phyloP scores from a whole-genome alignment of 768 basidiomycete species.

The Hygrophorus russula region DNA sequence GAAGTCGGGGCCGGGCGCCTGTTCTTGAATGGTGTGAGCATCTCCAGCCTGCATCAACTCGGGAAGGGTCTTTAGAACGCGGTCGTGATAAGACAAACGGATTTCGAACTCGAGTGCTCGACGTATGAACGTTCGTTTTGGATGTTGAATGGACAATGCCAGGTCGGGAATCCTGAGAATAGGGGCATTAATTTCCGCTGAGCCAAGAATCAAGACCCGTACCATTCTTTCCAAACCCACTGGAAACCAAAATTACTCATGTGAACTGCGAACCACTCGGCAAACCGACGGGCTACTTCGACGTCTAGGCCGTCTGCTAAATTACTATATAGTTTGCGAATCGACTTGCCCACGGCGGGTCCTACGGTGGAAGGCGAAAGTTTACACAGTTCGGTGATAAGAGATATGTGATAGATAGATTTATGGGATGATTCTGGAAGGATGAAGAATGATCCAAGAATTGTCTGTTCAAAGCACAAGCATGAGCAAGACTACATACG shows the following conservation, averaged over 20 bases:
- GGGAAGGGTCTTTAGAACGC: slow-evolving; percentile 83
- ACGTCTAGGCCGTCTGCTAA: slow-evolving; percentile 85
- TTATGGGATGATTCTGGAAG: slow-evolving; percentile 72
- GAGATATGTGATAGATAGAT: slow-evolving; percentile 73
- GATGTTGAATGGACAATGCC: slow-evolving; percentile 60
- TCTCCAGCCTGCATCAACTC: slow-evolving; percentile 64
- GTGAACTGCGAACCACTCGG: slow-evolving; percentile 93
- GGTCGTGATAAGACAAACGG: slow-evolving; percentile 86
- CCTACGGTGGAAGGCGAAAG: slow-evolving; percentile 88
- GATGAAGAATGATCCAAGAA: slow-evolving; percentile 63
- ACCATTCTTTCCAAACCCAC: slow-evolving; percentile 99
- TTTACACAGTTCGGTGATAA: slow-evolving; percentile 92
- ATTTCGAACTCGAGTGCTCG: slow-evolving; percentile 84
- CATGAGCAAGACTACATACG: background rate
- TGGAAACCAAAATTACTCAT: slow-evolving; percentile 97
- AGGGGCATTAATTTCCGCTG: background rate
- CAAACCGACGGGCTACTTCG: slow-evolving; percentile 69
- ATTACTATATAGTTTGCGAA: slow-evolving; percentile 70
- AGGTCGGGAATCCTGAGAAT: slow-evolving; percentile 75
- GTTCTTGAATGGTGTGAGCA: slow-evolving; percentile 48
- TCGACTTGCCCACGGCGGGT: slow-evolving; percentile 92
- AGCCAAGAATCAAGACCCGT: slow-evolving; percentile 13
- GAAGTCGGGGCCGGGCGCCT: slow-evolving; percentile 70
- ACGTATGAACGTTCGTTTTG: slow-evolving; percentile 80
- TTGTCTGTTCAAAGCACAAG: slow-evolving; percentile 31